Evolutionary conservation across 345 rosid genomes (phyloP).

Genomic region (Pistacia integerrima): DNA sequence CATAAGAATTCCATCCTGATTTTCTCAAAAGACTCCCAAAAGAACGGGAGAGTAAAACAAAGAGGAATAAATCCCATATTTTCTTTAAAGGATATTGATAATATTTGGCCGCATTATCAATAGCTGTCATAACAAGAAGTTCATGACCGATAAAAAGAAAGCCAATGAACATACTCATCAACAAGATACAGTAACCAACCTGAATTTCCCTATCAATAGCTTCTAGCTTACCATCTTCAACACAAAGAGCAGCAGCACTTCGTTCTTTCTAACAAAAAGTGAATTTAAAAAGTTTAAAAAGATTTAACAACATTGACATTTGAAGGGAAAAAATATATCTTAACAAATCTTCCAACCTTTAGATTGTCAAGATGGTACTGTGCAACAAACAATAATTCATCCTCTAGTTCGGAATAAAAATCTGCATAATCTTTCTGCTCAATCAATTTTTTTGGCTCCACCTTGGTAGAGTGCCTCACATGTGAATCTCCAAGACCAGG

Average conservation of each 20-base stretch:
- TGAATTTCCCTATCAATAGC: slow-evolving; percentile 59
- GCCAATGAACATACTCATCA: neutral
- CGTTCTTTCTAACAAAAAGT: slow-evolving; percentile 53
- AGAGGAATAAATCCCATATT: neutral
- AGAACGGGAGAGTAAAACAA: neutral
- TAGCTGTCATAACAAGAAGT: neutral
- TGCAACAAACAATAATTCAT: slow-evolving; percentile 50
- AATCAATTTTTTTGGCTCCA: neutral
- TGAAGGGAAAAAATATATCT: neutral
- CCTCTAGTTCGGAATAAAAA: slow-evolving; percentile 63
- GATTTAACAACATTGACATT: slow-evolving; percentile 7
- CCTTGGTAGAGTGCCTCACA: slow-evolving; percentile 26
- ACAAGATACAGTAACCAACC: slow-evolving; percentile 47
- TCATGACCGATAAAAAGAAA: neutral
- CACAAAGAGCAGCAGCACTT: slow-evolving; percentile 36
- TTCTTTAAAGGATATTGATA: neutral
- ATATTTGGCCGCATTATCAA: neutral
- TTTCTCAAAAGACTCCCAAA: neutral
- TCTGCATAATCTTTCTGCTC: slow-evolving; percentile 44
- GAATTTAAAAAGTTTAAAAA: slow-evolving; percentile 35
- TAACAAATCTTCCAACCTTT: slow-evolving; percentile 49
- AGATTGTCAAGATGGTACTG: slow-evolving; percentile 56
- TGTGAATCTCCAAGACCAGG: slow-evolving; percentile 30
- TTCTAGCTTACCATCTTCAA: slow-evolving; percentile 39
- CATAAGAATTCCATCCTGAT: neutral